A percentile compares a stretch with the other conserved stretches of the same genome.
These are phyloP conservation scores for Lactarius quietus DNA, from an alignment of 768 basidiomycete species.

Conservation along the genomic window DNA sequence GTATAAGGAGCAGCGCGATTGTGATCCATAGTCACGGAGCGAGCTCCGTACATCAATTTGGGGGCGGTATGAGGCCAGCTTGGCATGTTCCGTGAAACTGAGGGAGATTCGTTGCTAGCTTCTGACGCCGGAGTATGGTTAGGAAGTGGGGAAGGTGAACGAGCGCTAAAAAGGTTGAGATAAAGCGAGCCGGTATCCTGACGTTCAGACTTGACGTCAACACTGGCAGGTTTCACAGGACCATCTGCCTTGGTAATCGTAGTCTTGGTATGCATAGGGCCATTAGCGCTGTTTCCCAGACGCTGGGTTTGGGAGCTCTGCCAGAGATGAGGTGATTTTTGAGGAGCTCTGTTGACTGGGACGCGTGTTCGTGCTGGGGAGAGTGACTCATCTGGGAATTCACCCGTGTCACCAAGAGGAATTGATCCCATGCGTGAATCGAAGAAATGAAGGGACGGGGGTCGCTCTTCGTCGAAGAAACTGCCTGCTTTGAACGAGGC, in stretches of 20 bases:
- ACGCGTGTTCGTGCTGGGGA: background rate
- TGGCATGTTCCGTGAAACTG: background rate
- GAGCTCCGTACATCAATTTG: background rate
- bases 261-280: background rate
- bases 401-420: background rate
- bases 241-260: background rate
- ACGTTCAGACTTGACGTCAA: background rate
- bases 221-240: background rate
- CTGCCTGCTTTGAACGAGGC: constrained; percentile 8
- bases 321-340: background rate
- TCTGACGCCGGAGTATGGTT: constrained; percentile 5
- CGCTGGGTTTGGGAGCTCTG: background rate
- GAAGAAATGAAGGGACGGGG: background rate
- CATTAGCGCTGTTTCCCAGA: background rate
- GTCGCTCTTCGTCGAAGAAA: background rate
- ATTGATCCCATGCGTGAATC: constrained; percentile 12
- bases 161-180: constrained; percentile 3
- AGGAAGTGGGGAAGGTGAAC: background rate
- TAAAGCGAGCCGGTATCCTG: background rate
- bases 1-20: background rate
- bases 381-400: background rate
- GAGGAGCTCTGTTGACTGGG: background rate
- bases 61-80: background rate
- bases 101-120: background rate
- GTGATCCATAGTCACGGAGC: background rate